phyloP scores from a whole-genome alignment of 2,329 filamentous ascomycete species.

The Colletotrichum abscissum region DNA sequence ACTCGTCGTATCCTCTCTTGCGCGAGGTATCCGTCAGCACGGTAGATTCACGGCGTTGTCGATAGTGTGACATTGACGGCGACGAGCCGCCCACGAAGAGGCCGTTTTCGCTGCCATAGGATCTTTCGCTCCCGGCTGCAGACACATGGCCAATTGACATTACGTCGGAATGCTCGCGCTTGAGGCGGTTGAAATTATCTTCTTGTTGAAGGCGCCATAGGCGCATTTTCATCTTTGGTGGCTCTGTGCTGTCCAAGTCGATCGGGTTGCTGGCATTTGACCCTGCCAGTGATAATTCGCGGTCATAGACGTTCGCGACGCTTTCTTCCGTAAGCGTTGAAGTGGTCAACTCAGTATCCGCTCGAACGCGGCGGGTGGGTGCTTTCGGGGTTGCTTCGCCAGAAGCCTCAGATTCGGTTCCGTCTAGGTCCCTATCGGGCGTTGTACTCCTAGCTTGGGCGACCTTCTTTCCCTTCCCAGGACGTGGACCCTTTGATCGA shows the following conservation, averaged over 20 bases:
- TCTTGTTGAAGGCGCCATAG: neutral
- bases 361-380: neutral
- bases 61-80: neutral
- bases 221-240: neutral
- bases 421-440: neutral
- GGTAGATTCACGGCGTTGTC: neutral
- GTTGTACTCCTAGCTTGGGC: neutral
- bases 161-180: neutral
- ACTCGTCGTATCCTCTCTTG: neutral
- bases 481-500: too few relatives aligned
- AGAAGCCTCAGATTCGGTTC: neutral
- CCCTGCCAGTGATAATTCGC: neutral
- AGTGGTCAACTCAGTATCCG: neutral
- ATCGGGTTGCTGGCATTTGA: constrained; percentile 20
- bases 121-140: neutral
- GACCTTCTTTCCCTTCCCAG: neutral
- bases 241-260: constrained; percentile 1
- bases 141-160: neutral
- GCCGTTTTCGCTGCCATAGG: neutral
- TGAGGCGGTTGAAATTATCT: neutral
- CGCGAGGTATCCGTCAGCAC: neutral
- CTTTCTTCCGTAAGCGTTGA: neutral
- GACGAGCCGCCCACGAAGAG: constrained; percentile 1
- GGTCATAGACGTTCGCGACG: neutral
- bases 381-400: neutral